A percentile compares a stretch with the other conserved stretches of the same genome.
phyloP scores from a whole-genome alignment of 441 rosid genomes.

The Theobroma grandiflorum region DNA sequence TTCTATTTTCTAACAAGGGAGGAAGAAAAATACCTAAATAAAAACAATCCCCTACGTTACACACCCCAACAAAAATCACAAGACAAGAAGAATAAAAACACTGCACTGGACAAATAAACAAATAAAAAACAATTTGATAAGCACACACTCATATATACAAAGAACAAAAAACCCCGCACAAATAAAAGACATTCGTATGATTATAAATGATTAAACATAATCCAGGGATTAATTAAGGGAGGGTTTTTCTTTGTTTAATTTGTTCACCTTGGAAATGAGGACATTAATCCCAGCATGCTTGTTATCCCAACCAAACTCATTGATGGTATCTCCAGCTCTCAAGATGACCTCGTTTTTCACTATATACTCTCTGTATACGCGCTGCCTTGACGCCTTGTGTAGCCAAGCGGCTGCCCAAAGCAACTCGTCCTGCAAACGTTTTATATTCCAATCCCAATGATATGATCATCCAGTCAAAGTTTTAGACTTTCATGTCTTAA shows the following conservation, averaged over 20 bases:
- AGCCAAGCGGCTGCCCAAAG: constrained; percentile 84
- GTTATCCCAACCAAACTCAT: constrained; percentile 84
- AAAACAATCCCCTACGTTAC: constrained; percentile 9
- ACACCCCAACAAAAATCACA: constrained; percentile 32
- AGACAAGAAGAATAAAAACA: constrained; percentile 37
- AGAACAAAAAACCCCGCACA: neutral
- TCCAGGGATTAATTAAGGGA: constrained; percentile 12
- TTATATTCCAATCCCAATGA: neutral
- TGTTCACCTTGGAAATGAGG: constrained; percentile 70
- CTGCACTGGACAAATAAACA: constrained; percentile 30
- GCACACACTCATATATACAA: constrained; percentile 23
- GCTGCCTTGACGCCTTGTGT: constrained; percentile 74
- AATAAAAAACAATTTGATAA: constrained; percentile 11
- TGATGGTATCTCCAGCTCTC: constrained; percentile 75
- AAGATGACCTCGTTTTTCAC: constrained; percentile 66
- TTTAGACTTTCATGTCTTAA: neutral
- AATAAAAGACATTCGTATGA: neutral
- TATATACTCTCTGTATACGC: constrained; percentile 69
- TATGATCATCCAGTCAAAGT: neutral
- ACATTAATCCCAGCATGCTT: constrained; percentile 81
- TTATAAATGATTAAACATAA: constrained; percentile 11
- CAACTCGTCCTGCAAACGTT: constrained; percentile 58
- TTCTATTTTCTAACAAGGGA: neutral
- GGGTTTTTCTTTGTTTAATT: neutral
- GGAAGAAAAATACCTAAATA: neutral